Base-by-base conservation (phyloP, 345 rosid genomes). In the Rhodamnia argentea region DNA sequence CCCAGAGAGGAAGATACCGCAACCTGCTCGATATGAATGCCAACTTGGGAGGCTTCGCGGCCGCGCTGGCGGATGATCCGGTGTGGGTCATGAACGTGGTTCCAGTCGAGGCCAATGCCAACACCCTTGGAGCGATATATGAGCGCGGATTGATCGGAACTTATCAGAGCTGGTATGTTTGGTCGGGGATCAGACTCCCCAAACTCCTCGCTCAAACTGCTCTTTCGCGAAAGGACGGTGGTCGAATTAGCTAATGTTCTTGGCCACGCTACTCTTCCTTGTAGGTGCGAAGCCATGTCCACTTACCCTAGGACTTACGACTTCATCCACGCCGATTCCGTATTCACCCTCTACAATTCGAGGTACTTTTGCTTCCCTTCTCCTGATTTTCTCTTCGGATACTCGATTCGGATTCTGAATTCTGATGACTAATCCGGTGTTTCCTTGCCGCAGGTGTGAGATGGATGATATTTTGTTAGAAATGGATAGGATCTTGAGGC, bases 241-340 rank as follows among this genome's bases (percentile, higher is more conserved):
- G 40, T 3, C 5, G 24, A 16, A n/a, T n/a, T 32, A 64, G 42
- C 78, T 70, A 70, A 70, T 18, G 32, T 26, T 42, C 26, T 83
- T 57, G 13, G 15, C 51, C 75, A 37, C 40, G 22, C 74, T 10
- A 50, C 58, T 44, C 51, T 60, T 58, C 20, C 12, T 83, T 87
- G 83, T 44, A 93, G 95, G 94, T 93, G 94, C 20, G 94, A 97
- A 87, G 99, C 99, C 53, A 95, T 97, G 99, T 97, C 99, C 52
- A 97, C 98, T 16, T 97, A 96, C 87, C 99, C 99, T 23, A 92
- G 99, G 83, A 97, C 99, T 82, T 96, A 95, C 64, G 99, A 96
- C 84, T 94, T 96, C 54, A 92, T 97, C 83, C 99, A 97, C 70
- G 98, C 95, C 0, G 94, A 91, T 81, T 94, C 98, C 29, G 85